phyloP scores from a whole-genome alignment of 768 basidiomycete species.

The Nidularia pulvinata region DNA sequence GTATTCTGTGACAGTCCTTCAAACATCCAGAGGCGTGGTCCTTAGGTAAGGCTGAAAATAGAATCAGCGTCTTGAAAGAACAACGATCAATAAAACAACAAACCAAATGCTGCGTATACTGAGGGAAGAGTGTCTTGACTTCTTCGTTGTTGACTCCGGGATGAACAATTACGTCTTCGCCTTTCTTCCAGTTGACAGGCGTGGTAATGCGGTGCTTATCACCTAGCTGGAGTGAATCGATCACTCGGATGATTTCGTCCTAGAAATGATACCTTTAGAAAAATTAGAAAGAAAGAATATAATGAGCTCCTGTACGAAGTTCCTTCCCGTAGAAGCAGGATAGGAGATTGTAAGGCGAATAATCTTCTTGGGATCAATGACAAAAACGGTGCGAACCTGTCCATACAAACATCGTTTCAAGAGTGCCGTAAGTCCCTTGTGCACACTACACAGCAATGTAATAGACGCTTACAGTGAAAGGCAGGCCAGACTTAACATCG shows the following conservation, averaged over 20 bases:
- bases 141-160: conserved; percentile 83
- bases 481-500: conserved; percentile 84
- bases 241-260: conserved; percentile 48
- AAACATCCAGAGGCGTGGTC: conserved; percentile 60
- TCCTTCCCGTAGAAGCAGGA: conserved; percentile 95
- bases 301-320: conserved; percentile 74
- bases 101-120: conserved; percentile 80
- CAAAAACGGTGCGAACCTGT: conserved; percentile 93
- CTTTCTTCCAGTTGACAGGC: conserved; percentile 94
- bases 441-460: neutral
- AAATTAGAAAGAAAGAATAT: conserved; percentile 22
- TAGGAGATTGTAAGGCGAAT: conserved; percentile 91
- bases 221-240: conserved; percentile 92
- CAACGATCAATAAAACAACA: no score
- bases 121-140: conserved; percentile 89
- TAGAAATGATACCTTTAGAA: neutral
- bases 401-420: no score
- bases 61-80: no score
- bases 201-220: conserved; percentile 86
- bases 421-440: neutral
- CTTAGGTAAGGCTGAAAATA: conserved; percentile 88
- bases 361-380: conserved; percentile 96
- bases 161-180: conserved; percentile 94
- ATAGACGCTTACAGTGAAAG: conserved; percentile 77
- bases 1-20: no score